phyloP scores from a whole-genome alignment of 1,139 yeast genomes.

The Scheffersomyces lignicola region DNA sequence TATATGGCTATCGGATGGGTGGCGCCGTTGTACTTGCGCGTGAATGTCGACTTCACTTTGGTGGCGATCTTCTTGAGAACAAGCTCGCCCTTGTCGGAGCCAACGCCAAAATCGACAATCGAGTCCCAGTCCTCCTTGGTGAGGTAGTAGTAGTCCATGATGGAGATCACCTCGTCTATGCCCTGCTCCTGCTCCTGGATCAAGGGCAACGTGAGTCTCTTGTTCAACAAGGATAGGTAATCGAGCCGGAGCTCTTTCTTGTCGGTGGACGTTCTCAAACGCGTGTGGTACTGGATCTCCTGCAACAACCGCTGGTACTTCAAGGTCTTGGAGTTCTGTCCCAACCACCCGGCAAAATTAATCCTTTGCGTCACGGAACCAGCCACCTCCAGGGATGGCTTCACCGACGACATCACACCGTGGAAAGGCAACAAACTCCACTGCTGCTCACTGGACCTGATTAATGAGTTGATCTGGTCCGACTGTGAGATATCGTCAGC shows the following conservation, averaged over 20 bases:
- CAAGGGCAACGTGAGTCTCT: conserved; percentile 58
- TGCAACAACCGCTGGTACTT: conserved; percentile 79
- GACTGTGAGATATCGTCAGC: conserved; percentile 83
- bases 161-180: conserved; percentile 58
- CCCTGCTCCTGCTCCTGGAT: conserved; percentile 57
- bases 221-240: conserved; percentile 66
- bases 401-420: conserved; percentile 82
- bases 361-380: conserved; percentile 72
- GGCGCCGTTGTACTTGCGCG: conserved; percentile 72
- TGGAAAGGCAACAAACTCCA: conserved; percentile 96
- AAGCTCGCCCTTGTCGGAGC: conserved; percentile 47
- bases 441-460: conserved; percentile 90
- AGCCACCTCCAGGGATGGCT: conserved; percentile 74
- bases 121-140: conserved; percentile 93
- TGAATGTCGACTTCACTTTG: conserved; percentile 77
- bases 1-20: conserved; percentile 88
- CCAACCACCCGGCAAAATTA: conserved; percentile 84
- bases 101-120: conserved; percentile 79
- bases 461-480: conserved; percentile 76
- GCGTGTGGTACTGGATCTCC: conserved; percentile 85
- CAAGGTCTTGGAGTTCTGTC: conserved; percentile 83
- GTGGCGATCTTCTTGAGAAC: conserved; percentile 66
- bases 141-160: conserved; percentile 81
- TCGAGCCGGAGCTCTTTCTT: conserved; percentile 74
- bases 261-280: conserved; percentile 76